phyloP scores from a whole-genome alignment of 2,329 filamentous ascomycete genomes.

The Leptographium wingfieldii region DNA sequence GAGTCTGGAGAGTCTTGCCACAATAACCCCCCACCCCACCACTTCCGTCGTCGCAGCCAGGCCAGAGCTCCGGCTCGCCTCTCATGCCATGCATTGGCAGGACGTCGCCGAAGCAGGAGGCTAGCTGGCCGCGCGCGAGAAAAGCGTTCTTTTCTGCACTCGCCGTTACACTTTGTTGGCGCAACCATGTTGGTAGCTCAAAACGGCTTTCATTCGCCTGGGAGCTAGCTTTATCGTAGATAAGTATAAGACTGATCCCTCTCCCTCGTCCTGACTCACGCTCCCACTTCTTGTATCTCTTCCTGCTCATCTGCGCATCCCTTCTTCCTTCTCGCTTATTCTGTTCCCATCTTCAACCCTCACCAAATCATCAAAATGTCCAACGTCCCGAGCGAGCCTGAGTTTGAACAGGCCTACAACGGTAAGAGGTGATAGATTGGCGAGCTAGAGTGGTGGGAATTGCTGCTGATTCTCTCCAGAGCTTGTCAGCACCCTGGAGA shows the following conservation, averaged over 20 bases:
- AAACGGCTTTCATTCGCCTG: not conserved
- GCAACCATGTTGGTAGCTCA: no score
- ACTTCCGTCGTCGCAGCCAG: not conserved
- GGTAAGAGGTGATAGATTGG: conserved; percentile 37
- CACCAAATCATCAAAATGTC: conserved; percentile 45
- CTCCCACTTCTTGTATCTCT: not conserved
- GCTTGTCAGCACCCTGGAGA: conserved; percentile 87
- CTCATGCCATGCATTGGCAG: no score
- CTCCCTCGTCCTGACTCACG: not conserved
- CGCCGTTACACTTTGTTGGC: no score
- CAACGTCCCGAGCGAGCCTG: conserved; percentile 76
- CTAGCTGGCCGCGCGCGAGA: not conserved
- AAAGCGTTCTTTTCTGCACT: not conserved
- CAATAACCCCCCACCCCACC: not conserved
- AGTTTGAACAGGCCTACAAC: conserved; percentile 98
- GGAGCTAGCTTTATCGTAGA: not conserved
- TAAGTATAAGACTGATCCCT: conserved; percentile 6
- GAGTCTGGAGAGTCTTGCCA: not conserved
- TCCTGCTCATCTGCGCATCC: not conserved
- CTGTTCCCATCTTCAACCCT: not conserved
- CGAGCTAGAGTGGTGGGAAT: no score
- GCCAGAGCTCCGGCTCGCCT: not conserved
- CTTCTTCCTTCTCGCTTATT: not conserved
- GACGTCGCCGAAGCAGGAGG: not conserved
- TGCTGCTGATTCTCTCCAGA: conserved; percentile 32